These are phyloP conservation scores for Leccinellum rugosiceps DNA, from an alignment of 768 basidiomycete genomes.

Conservation along the genomic window DNA sequence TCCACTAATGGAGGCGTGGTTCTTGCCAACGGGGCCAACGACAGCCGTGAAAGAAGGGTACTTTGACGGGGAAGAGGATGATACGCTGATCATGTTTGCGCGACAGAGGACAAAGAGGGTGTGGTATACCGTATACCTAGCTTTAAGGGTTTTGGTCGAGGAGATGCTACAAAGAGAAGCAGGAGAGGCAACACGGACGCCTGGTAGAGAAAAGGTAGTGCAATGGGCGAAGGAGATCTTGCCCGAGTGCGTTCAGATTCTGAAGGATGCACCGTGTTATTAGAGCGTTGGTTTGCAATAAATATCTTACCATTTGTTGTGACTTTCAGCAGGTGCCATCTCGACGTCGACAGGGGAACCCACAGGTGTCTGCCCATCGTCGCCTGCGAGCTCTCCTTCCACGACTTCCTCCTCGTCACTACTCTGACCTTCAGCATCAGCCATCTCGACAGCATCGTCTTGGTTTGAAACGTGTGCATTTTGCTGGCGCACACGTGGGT, in stretches of 20 bases:
- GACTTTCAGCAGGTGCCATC: slow-evolving; percentile 13
- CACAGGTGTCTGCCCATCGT: slow-evolving; percentile 28
- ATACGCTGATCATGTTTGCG: slow-evolving; percentile 49
- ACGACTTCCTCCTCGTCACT: slow-evolving; percentile 39
- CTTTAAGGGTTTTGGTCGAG: slow-evolving; percentile 48
- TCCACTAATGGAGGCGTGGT: slow-evolving; percentile 66
- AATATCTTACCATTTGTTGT: slow-evolving; percentile 3
- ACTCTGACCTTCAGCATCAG: slow-evolving; percentile 33
- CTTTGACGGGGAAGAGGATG: slow-evolving; percentile 41
- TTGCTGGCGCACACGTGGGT: slow-evolving; percentile 42
- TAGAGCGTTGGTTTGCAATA: slow-evolving; percentile 2
- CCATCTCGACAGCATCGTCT: slow-evolving; percentile 11
- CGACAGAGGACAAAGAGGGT: slow-evolving; percentile 72
- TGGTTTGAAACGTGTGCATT: slow-evolving; percentile 5
- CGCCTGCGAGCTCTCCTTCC: slow-evolving; percentile 32
- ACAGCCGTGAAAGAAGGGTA: slow-evolving; percentile 62
- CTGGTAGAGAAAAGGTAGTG: slow-evolving; percentile 21
- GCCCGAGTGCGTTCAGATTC: slow-evolving; percentile 36
- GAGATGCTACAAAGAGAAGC: slow-evolving; percentile 27
- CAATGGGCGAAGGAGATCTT: slow-evolving; percentile 43
- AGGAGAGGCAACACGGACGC: slow-evolving; percentile 20
- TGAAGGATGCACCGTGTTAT: slow-evolving; percentile 43
- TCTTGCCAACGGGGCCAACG: slow-evolving; percentile 47
- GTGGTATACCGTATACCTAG: slow-evolving; percentile 73
- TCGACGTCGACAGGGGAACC: slow-evolving; percentile 22